Conservation (phyloP, 129 eudicot genomes). For the Rutidosis leptorrhynchoides region DNA sequence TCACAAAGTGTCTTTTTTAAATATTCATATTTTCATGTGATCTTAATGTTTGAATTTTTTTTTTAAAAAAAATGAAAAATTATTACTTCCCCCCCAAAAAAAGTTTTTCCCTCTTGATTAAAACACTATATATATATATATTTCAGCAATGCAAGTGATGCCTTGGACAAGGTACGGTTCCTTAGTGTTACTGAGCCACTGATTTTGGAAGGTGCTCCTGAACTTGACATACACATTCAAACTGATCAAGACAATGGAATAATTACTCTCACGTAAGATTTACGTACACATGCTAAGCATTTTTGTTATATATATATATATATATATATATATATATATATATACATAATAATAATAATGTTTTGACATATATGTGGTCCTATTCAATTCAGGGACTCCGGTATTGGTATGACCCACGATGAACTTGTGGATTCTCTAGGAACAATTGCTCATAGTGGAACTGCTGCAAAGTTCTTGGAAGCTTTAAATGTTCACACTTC, state of each 20-base stretch:
- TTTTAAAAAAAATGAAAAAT: no score
- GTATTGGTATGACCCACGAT: slow-evolving; percentile 92
- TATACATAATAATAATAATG: no score
- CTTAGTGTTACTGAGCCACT: slow-evolving; percentile 79
- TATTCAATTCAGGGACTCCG: slow-evolving; percentile 83
- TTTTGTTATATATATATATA: neutral
- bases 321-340: no score
- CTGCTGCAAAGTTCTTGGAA: slow-evolving; percentile 85
- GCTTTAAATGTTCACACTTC: slow-evolving; percentile 88
- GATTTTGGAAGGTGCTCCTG: slow-evolving; percentile 76
- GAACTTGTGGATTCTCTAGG: slow-evolving; percentile 96
- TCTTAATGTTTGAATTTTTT: no score
- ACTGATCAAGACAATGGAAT: slow-evolving; percentile 85
- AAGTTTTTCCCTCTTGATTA: neutral
- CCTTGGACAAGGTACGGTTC: slow-evolving; percentile 93
- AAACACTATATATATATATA: neutral
- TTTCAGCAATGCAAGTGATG: slow-evolving; percentile 97
- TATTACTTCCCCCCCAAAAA: no score
- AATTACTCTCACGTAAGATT: slow-evolving; percentile 71
- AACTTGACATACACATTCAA: slow-evolving; percentile 89
- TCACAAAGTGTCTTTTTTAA: no score
- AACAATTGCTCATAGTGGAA: slow-evolving; percentile 97
- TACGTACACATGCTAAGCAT: neutral
- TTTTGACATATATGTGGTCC: neutral
- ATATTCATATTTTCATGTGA: no score